Conservation (phyloP, 2,329 filamentous ascomycete genomes). For the Ciborinia camelliae region DNA sequence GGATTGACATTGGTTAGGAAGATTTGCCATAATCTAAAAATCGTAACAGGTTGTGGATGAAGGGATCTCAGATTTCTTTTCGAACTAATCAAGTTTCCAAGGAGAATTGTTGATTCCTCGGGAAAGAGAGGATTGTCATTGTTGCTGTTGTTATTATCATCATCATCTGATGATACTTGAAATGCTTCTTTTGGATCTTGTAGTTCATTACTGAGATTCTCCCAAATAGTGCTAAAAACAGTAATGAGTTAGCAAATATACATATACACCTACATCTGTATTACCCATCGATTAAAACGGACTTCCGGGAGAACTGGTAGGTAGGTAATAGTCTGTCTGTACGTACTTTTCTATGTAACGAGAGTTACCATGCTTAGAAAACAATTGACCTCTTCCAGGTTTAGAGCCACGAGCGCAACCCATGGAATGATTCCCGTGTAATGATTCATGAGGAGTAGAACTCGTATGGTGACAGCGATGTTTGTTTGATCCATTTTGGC, state of each 20-base stretch:
- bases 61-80: conserved; percentile 45
- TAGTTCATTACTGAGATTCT: conserved; percentile 34
- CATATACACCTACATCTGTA: too few relatives aligned
- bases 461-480: neutral
- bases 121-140: conserved; percentile 32
- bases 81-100: conserved; percentile 43
- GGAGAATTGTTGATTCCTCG: conserved; percentile 43
- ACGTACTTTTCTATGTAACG: conserved; percentile 34
- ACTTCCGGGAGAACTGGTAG: neutral
- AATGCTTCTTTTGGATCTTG: conserved; percentile 35
- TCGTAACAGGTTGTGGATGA: conserved; percentile 57
- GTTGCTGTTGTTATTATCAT: conserved; percentile 35
- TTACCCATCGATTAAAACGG: neutral
- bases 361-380: conserved; percentile 30
- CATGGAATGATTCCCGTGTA: neutral
- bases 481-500: neutral
- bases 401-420: neutral
- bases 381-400: conserved; percentile 20
- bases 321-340: too few relatives aligned
- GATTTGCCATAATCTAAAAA: conserved; percentile 65
- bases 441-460: neutral
- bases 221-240: conserved; percentile 35
- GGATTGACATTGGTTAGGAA: conserved; percentile 70
- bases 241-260: neutral
- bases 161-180: conserved; percentile 34